Percentiles rank a stretch among this genome's conserved stretches.
Evolutionary conservation across 371 early-diverging fungal genomes (phyloP).

Genomic region (Rhizopus delemar): DNA sequence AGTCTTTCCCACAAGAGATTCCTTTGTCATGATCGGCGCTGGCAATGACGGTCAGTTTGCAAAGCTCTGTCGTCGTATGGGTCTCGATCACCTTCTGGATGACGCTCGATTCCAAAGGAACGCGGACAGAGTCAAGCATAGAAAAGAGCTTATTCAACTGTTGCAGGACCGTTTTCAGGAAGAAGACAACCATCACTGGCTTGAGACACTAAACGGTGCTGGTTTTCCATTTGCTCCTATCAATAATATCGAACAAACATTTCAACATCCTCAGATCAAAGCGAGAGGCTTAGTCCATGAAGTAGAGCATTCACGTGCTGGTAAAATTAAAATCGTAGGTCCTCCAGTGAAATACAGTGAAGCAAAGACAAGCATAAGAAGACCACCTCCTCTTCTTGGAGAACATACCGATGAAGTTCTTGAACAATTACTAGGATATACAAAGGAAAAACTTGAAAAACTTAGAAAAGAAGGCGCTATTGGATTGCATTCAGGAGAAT

Average conservation of each 20-base stretch:
- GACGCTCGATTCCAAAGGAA: slow-evolving; percentile 68
- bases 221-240: slow-evolving; percentile 88
- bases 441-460: slow-evolving; percentile 41
- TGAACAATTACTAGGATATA: slow-evolving; percentile 58
- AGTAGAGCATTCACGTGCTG: slow-evolving; percentile 81
- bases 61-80: slow-evolving; percentile 60
- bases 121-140: slow-evolving; percentile 70
- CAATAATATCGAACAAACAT: slow-evolving; percentile 82
- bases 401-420: slow-evolving; percentile 84
- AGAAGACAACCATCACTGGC: slow-evolving; percentile 63
- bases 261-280: slow-evolving; percentile 83
- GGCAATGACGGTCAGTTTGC: slow-evolving; percentile 87
- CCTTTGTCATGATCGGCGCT: slow-evolving; percentile 84
- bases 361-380: slow-evolving; percentile 63
- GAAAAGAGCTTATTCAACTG: slow-evolving; percentile 59
- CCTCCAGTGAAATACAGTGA: slow-evolving; percentile 81
- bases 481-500: slow-evolving; percentile 17
- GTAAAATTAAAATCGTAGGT: slow-evolving; percentile 75
- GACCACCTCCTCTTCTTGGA: slow-evolving; percentile 86
- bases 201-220: slow-evolving; percentile 61
- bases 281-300: slow-evolving; percentile 78
- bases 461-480: slow-evolving; percentile 41
- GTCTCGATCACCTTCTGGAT: slow-evolving; percentile 48
- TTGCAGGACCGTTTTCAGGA: slow-evolving; percentile 54
- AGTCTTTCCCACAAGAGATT: slow-evolving; percentile 80